phyloP scores from a whole-genome alignment of 1,139 yeast species.

The Taphrina sp. region DNA sequence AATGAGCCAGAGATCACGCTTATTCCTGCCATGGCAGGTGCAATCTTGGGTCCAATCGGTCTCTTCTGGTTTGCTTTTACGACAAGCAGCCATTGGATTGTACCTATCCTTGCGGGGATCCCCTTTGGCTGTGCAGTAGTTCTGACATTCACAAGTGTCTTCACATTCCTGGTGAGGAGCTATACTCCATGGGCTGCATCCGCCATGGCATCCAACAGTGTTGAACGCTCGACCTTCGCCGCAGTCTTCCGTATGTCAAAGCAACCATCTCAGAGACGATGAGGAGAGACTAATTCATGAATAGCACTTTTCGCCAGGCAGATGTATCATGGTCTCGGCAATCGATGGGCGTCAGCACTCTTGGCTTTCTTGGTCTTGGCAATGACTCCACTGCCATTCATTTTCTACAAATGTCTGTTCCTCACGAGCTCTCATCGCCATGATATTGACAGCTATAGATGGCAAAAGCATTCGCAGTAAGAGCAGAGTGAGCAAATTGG shows the following conservation, averaged over 20 bases:
- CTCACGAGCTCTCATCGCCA: neutral
- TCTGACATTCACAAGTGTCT: constrained; percentile 48
- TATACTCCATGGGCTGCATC: constrained; percentile 71
- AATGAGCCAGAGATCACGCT: constrained; percentile 55
- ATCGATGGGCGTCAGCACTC: constrained; percentile 75
- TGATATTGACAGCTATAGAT: neutral
- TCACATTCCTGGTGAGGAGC: constrained; percentile 72
- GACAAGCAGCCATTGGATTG: constrained; percentile 37
- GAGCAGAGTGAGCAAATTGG: constrained; percentile 1
- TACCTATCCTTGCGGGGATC: constrained; percentile 80
- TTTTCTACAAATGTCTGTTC: constrained; percentile 48
- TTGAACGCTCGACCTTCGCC: constrained; percentile 48
- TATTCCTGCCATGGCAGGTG: constrained; percentile 51
- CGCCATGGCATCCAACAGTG: constrained; percentile 82
- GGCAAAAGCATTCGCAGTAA: neutral
- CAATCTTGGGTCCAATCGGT: constrained; percentile 56
- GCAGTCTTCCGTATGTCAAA: constrained; percentile 45
- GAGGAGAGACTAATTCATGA: constrained; percentile 10
- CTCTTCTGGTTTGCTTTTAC: constrained; percentile 61
- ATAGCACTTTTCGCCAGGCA: constrained; percentile 5
- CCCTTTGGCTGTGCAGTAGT: constrained; percentile 88
- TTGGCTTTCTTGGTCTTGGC: constrained; percentile 63
- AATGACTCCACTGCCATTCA: constrained; percentile 66
- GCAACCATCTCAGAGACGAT: too few species aligned
- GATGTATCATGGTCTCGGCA: constrained; percentile 67